phyloP scores from a whole-genome alignment of 768 basidiomycete species.

The Lactarius psammicola region DNA sequence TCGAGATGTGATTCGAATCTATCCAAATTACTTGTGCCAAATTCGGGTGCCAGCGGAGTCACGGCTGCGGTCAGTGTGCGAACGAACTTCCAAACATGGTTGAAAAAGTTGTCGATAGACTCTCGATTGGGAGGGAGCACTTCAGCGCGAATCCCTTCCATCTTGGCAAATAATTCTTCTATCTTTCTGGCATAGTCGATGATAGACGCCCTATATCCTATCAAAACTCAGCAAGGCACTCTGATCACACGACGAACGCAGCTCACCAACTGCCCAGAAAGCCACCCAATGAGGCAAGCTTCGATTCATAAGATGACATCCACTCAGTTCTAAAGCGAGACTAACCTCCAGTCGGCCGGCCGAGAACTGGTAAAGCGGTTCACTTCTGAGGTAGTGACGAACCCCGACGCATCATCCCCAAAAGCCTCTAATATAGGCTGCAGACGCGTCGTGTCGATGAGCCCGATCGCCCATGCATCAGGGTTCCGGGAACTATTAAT shows the following conservation, averaged over 20 bases:
- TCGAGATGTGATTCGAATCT: conserved; percentile 31
- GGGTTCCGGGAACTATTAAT: background rate
- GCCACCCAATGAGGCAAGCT: conserved; percentile 36
- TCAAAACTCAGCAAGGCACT: background rate
- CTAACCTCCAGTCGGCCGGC: conserved; percentile 34
- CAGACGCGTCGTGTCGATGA: conserved; percentile 28
- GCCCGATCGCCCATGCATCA: conserved; percentile 34
- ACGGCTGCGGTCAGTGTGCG: conserved; percentile 15
- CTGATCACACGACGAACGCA: background rate
- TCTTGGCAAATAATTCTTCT: conserved; percentile 16
- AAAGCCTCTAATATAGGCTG: conserved; percentile 36
- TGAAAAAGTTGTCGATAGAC: background rate
- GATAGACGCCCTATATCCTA: conserved; percentile 19
- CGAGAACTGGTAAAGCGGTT: conserved; percentile 34
- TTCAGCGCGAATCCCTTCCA: conserved; percentile 14
- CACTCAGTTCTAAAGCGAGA: background rate
- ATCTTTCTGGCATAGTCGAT: conserved; percentile 23
- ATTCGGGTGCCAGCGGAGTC: background rate
- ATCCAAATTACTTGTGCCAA: background rate
- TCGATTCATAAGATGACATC: background rate
- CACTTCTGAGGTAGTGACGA: conserved; percentile 35
- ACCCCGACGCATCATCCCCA: conserved; percentile 39
- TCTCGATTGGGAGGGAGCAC: conserved; percentile 16
- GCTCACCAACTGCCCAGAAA: conserved; percentile 34
- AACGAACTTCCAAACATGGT: background rate